Percentiles rank a stretch among this genome's conserved stretches.
These are phyloP conservation scores for Lagenidium sp. DNA, from an alignment of 352 stramenopile genomes.

Conservation along the genomic window DNA sequence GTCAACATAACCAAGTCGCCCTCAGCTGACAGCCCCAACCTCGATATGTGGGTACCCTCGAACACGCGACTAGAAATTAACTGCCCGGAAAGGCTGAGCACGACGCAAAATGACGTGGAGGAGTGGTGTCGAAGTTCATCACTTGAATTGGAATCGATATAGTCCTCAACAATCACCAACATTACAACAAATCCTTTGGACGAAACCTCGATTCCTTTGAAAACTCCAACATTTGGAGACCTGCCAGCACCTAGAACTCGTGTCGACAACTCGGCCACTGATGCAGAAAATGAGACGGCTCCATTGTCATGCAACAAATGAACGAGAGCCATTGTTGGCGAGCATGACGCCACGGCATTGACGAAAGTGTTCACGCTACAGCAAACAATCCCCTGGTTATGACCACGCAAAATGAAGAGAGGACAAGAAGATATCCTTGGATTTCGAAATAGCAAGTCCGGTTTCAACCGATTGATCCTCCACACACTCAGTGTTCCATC, in stretches of 20 bases:
- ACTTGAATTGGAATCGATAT: too few species aligned
- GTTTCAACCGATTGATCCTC: conserved; percentile 63
- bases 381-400: conserved; percentile 35
- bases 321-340: conserved; percentile 31
- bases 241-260: too few species aligned
- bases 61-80: conserved; percentile 39
- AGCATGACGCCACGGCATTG: conserved; percentile 60
- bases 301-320: conserved; percentile 72
- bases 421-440: conserved; percentile 60
- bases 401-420: conserved; percentile 53
- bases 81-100: conserved; percentile 65
- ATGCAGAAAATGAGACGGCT: conserved; percentile 37
- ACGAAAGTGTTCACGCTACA: conserved; percentile 60
- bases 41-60: conserved; percentile 28
- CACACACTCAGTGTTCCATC: conserved; percentile 65
- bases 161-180: conserved; percentile 1
- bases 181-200: conserved; percentile 58
- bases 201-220: conserved; percentile 13
- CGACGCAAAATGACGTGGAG: conserved; percentile 31
- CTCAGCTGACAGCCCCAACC: conserved; percentile 53
- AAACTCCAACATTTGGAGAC: too few species aligned
- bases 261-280: too few species aligned
- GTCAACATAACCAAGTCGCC: conserved; percentile 69
- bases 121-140: too few species aligned
- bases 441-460: conserved; percentile 59